phyloP scores from a whole-genome alignment of 208 protist genomes.

The Acanthamoeba healyi region DNA sequence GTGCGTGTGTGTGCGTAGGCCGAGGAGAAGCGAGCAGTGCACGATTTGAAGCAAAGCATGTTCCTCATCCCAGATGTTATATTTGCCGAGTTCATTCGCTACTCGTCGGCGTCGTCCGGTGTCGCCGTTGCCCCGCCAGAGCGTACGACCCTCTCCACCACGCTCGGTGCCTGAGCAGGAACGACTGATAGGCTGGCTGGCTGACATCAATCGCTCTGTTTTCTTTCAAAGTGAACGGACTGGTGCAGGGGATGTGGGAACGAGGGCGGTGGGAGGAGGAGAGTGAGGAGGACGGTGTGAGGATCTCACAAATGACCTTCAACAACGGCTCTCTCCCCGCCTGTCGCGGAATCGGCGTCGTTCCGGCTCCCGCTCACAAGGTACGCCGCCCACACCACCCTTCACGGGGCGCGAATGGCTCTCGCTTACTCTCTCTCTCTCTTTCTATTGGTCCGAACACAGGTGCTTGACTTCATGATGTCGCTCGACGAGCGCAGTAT shows the following conservation, averaged over 20 bases:
- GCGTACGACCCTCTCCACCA: background rate
- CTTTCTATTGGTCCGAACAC: background rate
- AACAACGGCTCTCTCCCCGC: slow-evolving; percentile 28
- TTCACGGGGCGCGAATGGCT: background rate
- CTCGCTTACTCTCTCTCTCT: background rate
- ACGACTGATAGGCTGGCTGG: too few relatives aligned
- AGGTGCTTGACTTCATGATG: slow-evolving; percentile 56
- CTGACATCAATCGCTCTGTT: too few relatives aligned
- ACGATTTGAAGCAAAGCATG: background rate
- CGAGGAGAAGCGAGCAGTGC: background rate
- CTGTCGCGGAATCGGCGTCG: background rate
- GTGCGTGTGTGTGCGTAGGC: background rate
- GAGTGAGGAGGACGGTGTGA: slow-evolving; percentile 23
- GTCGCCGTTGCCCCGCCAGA: background rate
- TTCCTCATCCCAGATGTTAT: slow-evolving; percentile 39
- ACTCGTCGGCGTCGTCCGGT: background rate
- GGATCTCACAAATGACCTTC: slow-evolving; percentile 27
- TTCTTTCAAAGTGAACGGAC: background rate
- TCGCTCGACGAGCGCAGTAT: slow-evolving; percentile 36
- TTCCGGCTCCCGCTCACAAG: background rate
- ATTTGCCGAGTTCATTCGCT: slow-evolving; percentile 22
- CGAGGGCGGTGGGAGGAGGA: background rate
- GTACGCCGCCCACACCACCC: too few relatives aligned
- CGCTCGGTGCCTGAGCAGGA: too few relatives aligned
- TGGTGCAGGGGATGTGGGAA: slow-evolving; percentile 16